Evolutionary conservation across 2,329 filamentous ascomycete genomes (phyloP).

Genomic region (Alternaria conjuncta): DNA sequence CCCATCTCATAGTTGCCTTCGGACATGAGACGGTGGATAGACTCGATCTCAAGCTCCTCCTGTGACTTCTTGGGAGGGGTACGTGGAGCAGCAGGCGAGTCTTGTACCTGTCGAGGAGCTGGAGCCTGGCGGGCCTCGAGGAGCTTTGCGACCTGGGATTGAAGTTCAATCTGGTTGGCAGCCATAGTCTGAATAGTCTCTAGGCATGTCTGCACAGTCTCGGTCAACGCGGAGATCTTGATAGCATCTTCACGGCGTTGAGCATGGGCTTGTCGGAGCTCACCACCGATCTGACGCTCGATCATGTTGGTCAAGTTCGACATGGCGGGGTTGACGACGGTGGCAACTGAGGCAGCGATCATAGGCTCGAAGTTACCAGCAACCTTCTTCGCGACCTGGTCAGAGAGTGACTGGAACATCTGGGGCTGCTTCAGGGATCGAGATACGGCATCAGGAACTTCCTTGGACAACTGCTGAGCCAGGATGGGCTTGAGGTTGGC

Average conservation of each 20-base stretch:
- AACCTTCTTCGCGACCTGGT: constrained; percentile 72
- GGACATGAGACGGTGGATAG: constrained; percentile 68
- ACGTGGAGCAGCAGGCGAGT: constrained; percentile 42
- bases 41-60: constrained; percentile 65
- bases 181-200: constrained; percentile 75
- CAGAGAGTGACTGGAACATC: constrained; percentile 73
- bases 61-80: constrained; percentile 53
- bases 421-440: constrained; percentile 76
- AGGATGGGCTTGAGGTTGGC: constrained; percentile 71
- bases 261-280: constrained; percentile 59
- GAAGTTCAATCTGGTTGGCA: constrained; percentile 70
- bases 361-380: constrained; percentile 72
- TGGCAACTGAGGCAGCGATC: constrained; percentile 59
- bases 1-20: constrained; percentile 58
- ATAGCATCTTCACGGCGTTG: constrained; percentile 61
- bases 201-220: constrained; percentile 69
- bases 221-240: constrained; percentile 77
- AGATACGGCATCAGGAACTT: constrained; percentile 72
- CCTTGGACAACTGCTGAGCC: constrained; percentile 70
- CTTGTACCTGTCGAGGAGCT: constrained; percentile 7
- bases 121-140: constrained; percentile 44
- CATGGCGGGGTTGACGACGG: constrained; percentile 68
- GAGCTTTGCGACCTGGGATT: constrained; percentile 59
- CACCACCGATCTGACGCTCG: constrained; percentile 64
- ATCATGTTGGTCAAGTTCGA: constrained; percentile 73